These are phyloP conservation scores for Dactylellina sp. DNA, from an alignment of 2,329 filamentous ascomycete genomes.

Conservation along the genomic window DNA sequence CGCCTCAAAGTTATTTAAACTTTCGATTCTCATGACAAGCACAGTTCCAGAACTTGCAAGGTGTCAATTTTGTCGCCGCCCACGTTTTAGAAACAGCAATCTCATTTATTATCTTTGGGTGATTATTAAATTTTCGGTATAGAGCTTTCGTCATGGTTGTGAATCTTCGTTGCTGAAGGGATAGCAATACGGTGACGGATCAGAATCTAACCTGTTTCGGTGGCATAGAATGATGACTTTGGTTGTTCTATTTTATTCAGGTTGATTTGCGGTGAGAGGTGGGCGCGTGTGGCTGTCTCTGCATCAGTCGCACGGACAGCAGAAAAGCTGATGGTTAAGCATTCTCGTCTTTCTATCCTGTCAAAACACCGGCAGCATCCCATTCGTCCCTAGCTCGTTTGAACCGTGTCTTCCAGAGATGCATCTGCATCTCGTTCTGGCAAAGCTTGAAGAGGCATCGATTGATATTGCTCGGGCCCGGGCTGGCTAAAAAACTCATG, in stretches of 20 bases:
- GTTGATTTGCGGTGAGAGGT: not conserved
- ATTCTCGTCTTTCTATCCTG: slow-evolving; percentile 1
- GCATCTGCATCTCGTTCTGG: not conserved
- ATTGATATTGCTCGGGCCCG: not conserved
- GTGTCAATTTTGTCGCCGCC: not conserved
- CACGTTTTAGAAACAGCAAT: not conserved
- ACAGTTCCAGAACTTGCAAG: not conserved
- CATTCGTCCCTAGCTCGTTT: slow-evolving; percentile 13
- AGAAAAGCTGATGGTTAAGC: slow-evolving; percentile 8
- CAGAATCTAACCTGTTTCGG: not conserved
- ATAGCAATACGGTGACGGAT: not conserved
- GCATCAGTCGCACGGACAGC: slow-evolving; percentile 37
- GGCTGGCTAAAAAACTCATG: slow-evolving; percentile 7
- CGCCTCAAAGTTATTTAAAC: too few species aligned
- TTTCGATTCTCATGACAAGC: too few species aligned
- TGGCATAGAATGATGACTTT: not conserved
- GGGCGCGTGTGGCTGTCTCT: slow-evolving; percentile 20
- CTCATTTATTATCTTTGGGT: not conserved
- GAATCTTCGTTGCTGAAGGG: not conserved
- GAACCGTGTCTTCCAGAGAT: not conserved
- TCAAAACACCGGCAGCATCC: not conserved
- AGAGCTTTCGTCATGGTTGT: slow-evolving; percentile 23
- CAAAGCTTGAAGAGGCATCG: too few species aligned
- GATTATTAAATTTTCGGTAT: not conserved
- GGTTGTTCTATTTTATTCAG: not conserved